Evolutionary conservation across 1,284 basidiomycete species (phyloP), one percentile per base, ranked within the genome.

Genomic region (Cerioporus squamosus): DNA sequence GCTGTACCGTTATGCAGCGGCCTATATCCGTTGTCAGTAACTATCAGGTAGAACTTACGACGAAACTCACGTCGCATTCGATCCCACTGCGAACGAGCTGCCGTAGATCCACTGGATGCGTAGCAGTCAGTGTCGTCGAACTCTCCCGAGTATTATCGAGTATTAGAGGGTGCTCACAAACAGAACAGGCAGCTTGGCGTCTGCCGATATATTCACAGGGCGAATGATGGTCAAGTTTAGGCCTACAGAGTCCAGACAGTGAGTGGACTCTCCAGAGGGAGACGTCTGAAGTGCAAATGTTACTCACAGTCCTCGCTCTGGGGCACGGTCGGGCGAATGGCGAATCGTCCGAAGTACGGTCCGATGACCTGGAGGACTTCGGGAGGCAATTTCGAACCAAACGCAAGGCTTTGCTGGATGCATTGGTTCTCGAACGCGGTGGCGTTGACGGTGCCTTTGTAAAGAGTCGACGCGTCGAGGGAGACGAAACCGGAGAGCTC

Each of bases 111-210:
- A 82, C 80, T 83, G n/a, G n/a, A 52, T 18, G 8, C 33, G 2
- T n/a, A n/a, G n/a, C n/a, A n/a, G n/a, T n/a, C n/a, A n/a, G n/a
- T n/a, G n/a, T n/a, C n/a, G n/a, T n/a, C n/a, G n/a, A n/a, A n/a
- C n/a, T 38, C 5, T 24, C 18, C 22, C 10, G 5, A 29, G 29
- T 10, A 5, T 29, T 17, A 26, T 26, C 33, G 26, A 42, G 18
- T 26, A 52, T 29, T 38, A 15, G 23, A 17, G 31, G 36, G 18
- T 20, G 73, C 78, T 60, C 64, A 85, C 84, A 36, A 79, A 76
- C 12, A 85, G 74, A 5, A 89, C 83, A 0, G 86, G 86, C 23
- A 86, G 70, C 39, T 79, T 79, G 0, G 77, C 75, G 0, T 22
- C 22, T 7, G 40, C 5, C 20, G 61, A 64, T 2, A 75, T 45